Base-by-base conservation (phyloP, 2,329 filamentous ascomycete genomes). In the Boeremia lycopersici region DNA sequence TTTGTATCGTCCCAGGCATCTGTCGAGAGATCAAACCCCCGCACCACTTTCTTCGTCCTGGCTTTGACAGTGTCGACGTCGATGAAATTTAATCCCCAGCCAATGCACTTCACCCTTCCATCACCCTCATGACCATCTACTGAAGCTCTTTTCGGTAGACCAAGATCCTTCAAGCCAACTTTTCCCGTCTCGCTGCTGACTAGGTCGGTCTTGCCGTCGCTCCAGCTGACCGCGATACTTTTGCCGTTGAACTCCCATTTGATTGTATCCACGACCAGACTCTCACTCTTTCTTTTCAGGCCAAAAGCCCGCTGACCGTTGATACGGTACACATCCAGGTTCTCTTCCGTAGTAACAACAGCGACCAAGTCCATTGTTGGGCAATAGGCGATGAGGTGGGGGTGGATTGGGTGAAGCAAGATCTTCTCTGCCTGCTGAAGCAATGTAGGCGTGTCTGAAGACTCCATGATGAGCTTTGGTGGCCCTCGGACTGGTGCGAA, bases 281-380 rank as follows among this genome's bases (percentile, higher is more conserved):
- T 65, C 26, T 72, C 68, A 36, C 65, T 71, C 59, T 76, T 77
- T 42, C 76, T 70, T 48, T 77, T 77, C 25, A 80, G 60, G 0
- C 82, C 82, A 67, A 88, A 88, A 2, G 87, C 86, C 44, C 80
- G 74, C 65, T 97, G 91, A 1, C 88, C 89, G 57, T 89, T 90
- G 13, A 93, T 83, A 43, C 93, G 84, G 75, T 89, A 93, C 38
- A 96, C 86, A 62, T 89, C 82, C 15, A 97, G 79, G 44, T 86
- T 86, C 43, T 86, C 86, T 56, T 86, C 84, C 13, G 82, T 81
- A n/a, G 82, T 84, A 11, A 89, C 89, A 11, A 92, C 81, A 5
- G 88, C 87, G n/a, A 89, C 82, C 40, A 98, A 81, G 75, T 97
- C 91, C 79, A 96, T 90, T 8, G 87, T 89, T 13, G 93, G 91